These are phyloP conservation scores for Rhododendron kiyosumense DNA, from an alignment of 148 eudicot species.

Conservation along the genomic window DNA sequence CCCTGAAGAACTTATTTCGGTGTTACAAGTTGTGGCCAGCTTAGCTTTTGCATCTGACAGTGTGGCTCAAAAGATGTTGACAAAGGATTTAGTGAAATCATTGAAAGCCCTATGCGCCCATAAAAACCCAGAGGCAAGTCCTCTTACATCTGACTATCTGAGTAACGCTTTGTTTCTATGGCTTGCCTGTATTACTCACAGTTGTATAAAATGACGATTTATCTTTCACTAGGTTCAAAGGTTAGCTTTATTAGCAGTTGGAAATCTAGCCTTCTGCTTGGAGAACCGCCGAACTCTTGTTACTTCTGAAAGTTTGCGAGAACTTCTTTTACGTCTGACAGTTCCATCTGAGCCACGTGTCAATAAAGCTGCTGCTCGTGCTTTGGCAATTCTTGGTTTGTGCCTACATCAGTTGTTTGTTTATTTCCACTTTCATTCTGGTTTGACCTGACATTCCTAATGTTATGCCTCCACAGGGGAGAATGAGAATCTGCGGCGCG, in stretches of 20 bases:
- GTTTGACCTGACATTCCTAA: background rate
- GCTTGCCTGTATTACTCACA: background rate
- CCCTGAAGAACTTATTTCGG: slow-evolving; percentile 72
- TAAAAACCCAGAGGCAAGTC: slow-evolving; percentile 78
- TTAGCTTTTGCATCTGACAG: slow-evolving; percentile 87
- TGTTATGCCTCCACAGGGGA: slow-evolving; percentile 50
- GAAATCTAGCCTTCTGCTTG: slow-evolving; percentile 89
- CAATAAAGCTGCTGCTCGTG: slow-evolving; percentile 95
- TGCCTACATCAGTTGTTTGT: slow-evolving; percentile 16
- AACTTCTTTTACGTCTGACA: slow-evolving; percentile 85
- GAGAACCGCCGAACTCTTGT: slow-evolving; percentile 78
- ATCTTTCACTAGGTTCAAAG: slow-evolving; percentile 70
- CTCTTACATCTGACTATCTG: background rate
- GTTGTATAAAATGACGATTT: slow-evolving; percentile 12
- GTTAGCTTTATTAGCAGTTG: slow-evolving; percentile 73
- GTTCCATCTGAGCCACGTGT: slow-evolving; percentile 72
- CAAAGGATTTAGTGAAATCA: slow-evolving; percentile 82
- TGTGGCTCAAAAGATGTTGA: slow-evolving; percentile 84
- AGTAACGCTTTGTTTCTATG: background rate
- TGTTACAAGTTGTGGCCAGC: slow-evolving; percentile 75
- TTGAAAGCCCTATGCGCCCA: slow-evolving; percentile 80
- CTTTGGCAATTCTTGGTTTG: slow-evolving; percentile 95
- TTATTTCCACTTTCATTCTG: background rate
- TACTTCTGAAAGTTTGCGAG: slow-evolving; percentile 92
- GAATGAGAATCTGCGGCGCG: slow-evolving; percentile 89